These are phyloP conservation scores for Epichloe uncinata DNA, from an alignment of 2,329 filamentous ascomycete genomes.

Conservation along the genomic window DNA sequence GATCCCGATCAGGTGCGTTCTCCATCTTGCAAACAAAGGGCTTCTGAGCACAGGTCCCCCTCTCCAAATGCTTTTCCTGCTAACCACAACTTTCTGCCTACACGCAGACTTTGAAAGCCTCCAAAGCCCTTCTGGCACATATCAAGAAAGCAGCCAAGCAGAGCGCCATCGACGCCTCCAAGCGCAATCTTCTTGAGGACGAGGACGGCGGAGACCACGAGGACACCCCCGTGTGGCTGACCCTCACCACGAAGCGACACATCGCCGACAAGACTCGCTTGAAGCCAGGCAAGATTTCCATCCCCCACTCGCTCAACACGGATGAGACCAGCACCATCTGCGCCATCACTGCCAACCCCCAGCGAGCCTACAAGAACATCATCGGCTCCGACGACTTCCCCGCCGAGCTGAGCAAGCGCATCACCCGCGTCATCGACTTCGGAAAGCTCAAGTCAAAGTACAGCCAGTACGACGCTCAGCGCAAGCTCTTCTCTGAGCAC, in stretches of 20 bases:
- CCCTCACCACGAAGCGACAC: conserved; percentile 51
- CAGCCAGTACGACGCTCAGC: conserved; percentile 74
- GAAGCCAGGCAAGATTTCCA: conserved; percentile 69
- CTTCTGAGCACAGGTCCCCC: not conserved
- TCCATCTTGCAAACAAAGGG: not conserved
- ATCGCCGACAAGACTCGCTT: conserved; percentile 60
- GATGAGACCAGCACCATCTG: conserved; percentile 58
- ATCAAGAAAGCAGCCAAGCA: conserved; percentile 44
- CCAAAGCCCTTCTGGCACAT: conserved; percentile 47
- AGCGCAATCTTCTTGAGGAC: conserved; percentile 43
- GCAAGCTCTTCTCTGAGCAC: conserved; percentile 73
- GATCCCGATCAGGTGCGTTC: conserved; percentile 28
- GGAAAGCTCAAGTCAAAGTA: conserved; percentile 72
- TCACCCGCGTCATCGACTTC: conserved; percentile 67
- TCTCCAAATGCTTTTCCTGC: not conserved
- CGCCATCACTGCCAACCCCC: conserved; percentile 68
- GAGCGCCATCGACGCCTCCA: conserved; percentile 30
- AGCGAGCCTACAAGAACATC: conserved; percentile 83
- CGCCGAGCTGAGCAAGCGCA: conserved; percentile 47
- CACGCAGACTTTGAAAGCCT: conserved; percentile 44
- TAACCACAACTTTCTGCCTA: not conserved
- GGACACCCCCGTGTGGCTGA: conserved; percentile 47
- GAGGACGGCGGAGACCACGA: conserved; percentile 24
- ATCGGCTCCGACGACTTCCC: conserved; percentile 63
- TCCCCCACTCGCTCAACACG: conserved; percentile 60